A percentile compares a stretch with the other conserved stretches of the same genome.
Evolutionary conservation across 306 rosid species (phyloP).

Genomic region (Carpinus viminea): DNA sequence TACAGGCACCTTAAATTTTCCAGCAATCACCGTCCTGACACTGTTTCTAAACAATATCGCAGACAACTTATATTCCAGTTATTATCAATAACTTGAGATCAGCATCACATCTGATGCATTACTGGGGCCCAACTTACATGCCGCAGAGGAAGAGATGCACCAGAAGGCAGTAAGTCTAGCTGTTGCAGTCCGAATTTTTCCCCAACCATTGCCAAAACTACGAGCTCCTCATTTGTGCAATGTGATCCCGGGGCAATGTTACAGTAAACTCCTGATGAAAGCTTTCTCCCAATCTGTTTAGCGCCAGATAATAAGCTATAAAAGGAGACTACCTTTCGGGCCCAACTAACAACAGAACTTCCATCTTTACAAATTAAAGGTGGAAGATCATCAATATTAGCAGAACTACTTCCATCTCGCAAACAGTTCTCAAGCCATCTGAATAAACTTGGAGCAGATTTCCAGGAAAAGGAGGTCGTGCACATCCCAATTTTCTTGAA

Average conservation of each 20-base stretch:
- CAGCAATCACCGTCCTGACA: background rate
- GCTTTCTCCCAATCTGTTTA: constrained; percentile 65
- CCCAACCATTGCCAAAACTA: constrained; percentile 94
- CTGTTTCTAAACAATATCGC: background rate
- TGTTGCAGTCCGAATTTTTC: constrained; percentile 95
- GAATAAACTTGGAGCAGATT: constrained; percentile 77
- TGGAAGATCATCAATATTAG: constrained; percentile 62
- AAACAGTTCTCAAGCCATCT: constrained; percentile 93
- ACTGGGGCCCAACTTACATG: constrained; percentile 62
- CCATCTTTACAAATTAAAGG: constrained; percentile 64
- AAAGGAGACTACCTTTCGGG: constrained; percentile 71
- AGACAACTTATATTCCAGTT: background rate
- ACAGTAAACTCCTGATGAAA: constrained; percentile 82
- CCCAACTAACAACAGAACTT: constrained; percentile 76
- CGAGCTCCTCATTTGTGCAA: constrained; percentile 80
- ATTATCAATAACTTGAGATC: too few relatives aligned
- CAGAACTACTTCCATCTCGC: constrained; percentile 59
- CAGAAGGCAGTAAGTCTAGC: constrained; percentile 90
- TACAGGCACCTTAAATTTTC: constrained; percentile 14
- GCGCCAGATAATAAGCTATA: constrained; percentile 91
- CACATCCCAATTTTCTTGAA: constrained; percentile 44
- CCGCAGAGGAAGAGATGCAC: constrained; percentile 87
- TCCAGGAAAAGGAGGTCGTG: constrained; percentile 41
- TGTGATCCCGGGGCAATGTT: constrained; percentile 70
- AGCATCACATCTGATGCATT: background rate